Evolutionary conservation across 768 basidiomycete species (phyloP).

Genomic region (Terana coerulea): DNA sequence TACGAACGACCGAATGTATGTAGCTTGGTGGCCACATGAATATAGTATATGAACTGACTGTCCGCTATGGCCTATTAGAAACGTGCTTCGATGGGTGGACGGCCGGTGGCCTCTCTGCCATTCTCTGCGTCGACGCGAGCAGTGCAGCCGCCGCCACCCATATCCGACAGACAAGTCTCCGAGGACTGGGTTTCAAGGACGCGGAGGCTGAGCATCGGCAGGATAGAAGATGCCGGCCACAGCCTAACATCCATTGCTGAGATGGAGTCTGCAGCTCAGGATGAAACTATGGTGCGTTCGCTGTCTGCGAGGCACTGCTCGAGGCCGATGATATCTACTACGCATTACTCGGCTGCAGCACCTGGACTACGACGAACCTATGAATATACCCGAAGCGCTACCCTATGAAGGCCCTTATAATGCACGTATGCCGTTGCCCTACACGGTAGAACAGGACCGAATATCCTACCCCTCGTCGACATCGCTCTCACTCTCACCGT

Average conservation of each 20-base stretch:
- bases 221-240: not conserved
- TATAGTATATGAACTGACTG: not conserved
- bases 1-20: constrained; percentile 55
- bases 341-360: not conserved
- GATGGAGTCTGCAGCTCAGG: not conserved
- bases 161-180: constrained; percentile 22
- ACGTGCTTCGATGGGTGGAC: constrained; percentile 43
- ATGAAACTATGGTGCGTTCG: constrained; percentile 6
- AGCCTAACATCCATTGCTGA: not conserved
- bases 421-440: not conserved
- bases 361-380: constrained; percentile 1
- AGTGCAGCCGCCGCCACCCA: constrained; percentile 27
- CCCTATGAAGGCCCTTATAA: too few relatives aligned
- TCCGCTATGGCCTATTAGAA: constrained; percentile 42
- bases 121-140: constrained; percentile 13
- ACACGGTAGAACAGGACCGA: not conserved
- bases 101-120: constrained; percentile 19
- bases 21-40: constrained; percentile 6
- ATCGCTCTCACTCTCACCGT: not conserved
- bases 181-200: constrained; percentile 80
- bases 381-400: not conserved
- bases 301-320: not conserved
- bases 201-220: constrained; percentile 57
- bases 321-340: not conserved
- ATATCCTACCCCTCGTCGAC: not conserved